phyloP scores from a whole-genome alignment of 1,284 basidiomycete genomes.

The Cryptococcus floricola region DNA sequence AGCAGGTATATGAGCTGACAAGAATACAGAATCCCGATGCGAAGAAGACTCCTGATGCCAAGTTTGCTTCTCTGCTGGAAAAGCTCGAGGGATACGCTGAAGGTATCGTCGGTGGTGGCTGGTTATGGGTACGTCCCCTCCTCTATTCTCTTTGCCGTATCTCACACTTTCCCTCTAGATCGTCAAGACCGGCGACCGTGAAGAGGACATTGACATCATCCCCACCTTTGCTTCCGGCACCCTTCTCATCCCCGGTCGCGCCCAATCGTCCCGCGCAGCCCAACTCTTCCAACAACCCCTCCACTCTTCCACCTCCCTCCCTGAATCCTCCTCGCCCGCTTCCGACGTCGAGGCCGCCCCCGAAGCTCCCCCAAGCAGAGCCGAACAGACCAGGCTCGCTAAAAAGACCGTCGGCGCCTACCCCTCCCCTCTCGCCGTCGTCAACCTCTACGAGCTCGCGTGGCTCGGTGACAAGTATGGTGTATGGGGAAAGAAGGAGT shows the following conservation, averaged over 20 bases:
- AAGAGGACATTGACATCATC: constrained; percentile 37
- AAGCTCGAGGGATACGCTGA: constrained; percentile 44
- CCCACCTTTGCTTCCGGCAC: constrained; percentile 84
- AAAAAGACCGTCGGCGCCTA: constrained; percentile 4
- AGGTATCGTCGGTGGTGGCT: constrained; percentile 58
- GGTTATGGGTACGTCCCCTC: constrained; percentile 66
- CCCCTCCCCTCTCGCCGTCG: constrained; percentile 58
- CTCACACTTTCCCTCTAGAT: constrained; percentile 19
- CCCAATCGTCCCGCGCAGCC: constrained; percentile 33
- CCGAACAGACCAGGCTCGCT: constrained; percentile 5
- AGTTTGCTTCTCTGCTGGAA: constrained; percentile 23
- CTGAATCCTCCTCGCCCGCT: constrained; percentile 1
- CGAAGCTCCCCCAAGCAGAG: not conserved
- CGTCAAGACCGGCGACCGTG: constrained; percentile 32
- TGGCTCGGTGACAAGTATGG: constrained; percentile 88
- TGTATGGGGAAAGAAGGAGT: constrained; percentile 89
- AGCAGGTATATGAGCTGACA: not conserved
- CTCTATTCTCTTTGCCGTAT: not conserved
- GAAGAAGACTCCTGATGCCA: constrained; percentile 19
- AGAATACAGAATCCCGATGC: constrained; percentile 26
- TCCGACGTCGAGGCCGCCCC: not conserved
- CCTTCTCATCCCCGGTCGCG: constrained; percentile 61
- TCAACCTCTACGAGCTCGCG: constrained; percentile 84
- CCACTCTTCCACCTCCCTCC: not conserved
- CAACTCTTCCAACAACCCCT: constrained; percentile 26